Evolutionary conservation across 1,284 basidiomycete genomes (phyloP).

Genomic region (Serendipita sp.): DNA sequence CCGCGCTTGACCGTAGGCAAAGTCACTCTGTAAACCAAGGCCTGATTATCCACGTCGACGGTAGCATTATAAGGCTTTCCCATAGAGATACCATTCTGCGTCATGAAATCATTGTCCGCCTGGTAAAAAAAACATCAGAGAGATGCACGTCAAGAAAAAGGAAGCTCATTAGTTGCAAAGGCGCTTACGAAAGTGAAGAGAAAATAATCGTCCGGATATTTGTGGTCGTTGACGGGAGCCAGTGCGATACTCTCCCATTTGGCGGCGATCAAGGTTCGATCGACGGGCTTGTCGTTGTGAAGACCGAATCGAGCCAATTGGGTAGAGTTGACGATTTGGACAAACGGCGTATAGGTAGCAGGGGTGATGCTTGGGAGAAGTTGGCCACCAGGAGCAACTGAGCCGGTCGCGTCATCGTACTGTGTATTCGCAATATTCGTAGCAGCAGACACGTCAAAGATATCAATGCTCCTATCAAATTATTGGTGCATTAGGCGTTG

Average conservation of each 20-base stretch:
- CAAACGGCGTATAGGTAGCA: constrained; percentile 41
- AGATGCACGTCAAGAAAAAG: not conserved
- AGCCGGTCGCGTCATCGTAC: constrained; percentile 40
- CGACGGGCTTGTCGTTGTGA: constrained; percentile 34
- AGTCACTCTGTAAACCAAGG: constrained; percentile 51
- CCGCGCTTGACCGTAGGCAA: constrained; percentile 29
- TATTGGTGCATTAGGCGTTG: not conserved
- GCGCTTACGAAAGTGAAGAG: constrained; percentile 41
- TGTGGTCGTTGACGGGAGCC: constrained; percentile 36
- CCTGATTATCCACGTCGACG: constrained; percentile 46
- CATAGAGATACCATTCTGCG: constrained; percentile 38
- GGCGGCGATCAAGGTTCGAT: constrained; percentile 42
- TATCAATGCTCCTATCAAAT: constrained; percentile 33
- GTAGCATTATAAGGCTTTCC: constrained; percentile 42
- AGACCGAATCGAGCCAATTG: constrained; percentile 48
- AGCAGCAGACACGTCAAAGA: constrained; percentile 41
- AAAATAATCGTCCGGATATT: constrained; percentile 49
- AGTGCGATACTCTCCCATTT: constrained; percentile 59
- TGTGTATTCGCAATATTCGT: constrained; percentile 47
- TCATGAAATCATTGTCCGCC: constrained; percentile 56
- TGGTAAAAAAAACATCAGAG: constrained; percentile 13
- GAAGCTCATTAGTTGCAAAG: not conserved
- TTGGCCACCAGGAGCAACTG: constrained; percentile 37
- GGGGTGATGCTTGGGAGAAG: constrained; percentile 37
- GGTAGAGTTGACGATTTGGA: constrained; percentile 35